A percentile compares a stretch with the other conserved stretches of the same genome.
These are phyloP conservation scores for Russula vinacea DNA, from an alignment of 768 basidiomycete species.

Conservation along the genomic window DNA sequence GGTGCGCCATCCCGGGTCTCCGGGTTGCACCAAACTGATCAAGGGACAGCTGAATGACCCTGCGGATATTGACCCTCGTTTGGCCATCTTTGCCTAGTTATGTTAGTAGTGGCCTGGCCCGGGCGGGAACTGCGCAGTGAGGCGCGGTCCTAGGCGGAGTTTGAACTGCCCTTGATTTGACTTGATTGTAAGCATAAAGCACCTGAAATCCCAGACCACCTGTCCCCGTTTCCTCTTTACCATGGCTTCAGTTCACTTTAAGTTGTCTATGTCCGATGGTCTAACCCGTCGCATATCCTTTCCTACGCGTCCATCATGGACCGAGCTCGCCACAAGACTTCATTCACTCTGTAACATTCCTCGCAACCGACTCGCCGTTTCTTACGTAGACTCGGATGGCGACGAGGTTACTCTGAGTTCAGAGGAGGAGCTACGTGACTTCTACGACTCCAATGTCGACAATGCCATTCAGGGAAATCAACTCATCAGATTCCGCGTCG, in stretches of 20 bases:
- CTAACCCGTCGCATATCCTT: conserved; percentile 62
- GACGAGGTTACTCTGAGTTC: conserved; percentile 78
- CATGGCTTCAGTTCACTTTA: conserved; percentile 58
- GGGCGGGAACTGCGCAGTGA: neutral
- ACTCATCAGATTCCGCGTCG: conserved; percentile 58
- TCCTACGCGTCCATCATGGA: conserved; percentile 52
- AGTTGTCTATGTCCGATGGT: conserved; percentile 50
- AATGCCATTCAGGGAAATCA: conserved; percentile 28
- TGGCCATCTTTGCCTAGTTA: conserved; percentile 60
- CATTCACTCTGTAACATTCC: conserved; percentile 56
- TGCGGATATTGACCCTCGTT: conserved; percentile 56
- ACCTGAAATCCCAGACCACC: neutral
- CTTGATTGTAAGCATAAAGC: neutral
- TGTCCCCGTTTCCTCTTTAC: conserved; percentile 20
- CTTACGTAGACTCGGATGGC: conserved; percentile 68
- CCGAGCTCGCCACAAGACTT: conserved; percentile 53
- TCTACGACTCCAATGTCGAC: conserved; percentile 43
- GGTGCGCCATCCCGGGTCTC: conserved; percentile 41
- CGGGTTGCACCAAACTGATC: conserved; percentile 2
- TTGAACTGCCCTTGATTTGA: conserved; percentile 7
- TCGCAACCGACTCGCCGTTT: conserved; percentile 55
- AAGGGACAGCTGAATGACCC: conserved; percentile 64
- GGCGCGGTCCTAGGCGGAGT: conserved; percentile 28
- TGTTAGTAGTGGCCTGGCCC: neutral
- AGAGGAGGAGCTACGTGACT: conserved; percentile 74